Evolutionary conservation across 257 asterid species (phyloP).

Genomic region (Ehretia macrophylla): DNA sequence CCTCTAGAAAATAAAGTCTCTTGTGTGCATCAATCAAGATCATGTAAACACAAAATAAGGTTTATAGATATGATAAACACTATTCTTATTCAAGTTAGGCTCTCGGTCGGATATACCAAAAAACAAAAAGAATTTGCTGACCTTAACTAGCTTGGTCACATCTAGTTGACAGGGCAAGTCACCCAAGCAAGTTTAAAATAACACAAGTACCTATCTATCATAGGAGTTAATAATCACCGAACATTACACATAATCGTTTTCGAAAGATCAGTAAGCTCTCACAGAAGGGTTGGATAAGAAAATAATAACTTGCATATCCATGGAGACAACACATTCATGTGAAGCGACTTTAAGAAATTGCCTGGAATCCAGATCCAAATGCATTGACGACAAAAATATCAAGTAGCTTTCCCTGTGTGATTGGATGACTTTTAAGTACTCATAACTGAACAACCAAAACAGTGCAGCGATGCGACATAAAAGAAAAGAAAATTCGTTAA

Average conservation of each 20-base stretch:
- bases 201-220: too few species aligned
- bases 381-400: slow-evolving; percentile 91
- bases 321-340: slow-evolving; percentile 1
- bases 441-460: background rate
- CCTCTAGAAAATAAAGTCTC: too few species aligned
- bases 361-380: slow-evolving; percentile 94
- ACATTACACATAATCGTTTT: too few species aligned
- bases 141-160: too few species aligned
- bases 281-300: slow-evolving; percentile 2
- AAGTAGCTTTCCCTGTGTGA: slow-evolving; percentile 61
- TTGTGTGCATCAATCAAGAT: too few species aligned
- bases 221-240: too few species aligned
- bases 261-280: background rate
- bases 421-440: slow-evolving; percentile 12
- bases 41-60: background rate
- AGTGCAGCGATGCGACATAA: background rate
- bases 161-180: too few species aligned
- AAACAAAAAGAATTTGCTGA: too few species aligned
- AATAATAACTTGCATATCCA: background rate
- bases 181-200: too few species aligned
- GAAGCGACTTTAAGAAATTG: slow-evolving; percentile 13
- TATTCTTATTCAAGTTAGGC: too few species aligned
- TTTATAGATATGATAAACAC: background rate
- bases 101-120: too few species aligned
- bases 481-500: background rate